A percentile compares a stretch with the other conserved stretches of the same genome.
Conservation (phyloP, 2,329 filamentous ascomycete species). For the Penicillium capsulatum region DNA sequence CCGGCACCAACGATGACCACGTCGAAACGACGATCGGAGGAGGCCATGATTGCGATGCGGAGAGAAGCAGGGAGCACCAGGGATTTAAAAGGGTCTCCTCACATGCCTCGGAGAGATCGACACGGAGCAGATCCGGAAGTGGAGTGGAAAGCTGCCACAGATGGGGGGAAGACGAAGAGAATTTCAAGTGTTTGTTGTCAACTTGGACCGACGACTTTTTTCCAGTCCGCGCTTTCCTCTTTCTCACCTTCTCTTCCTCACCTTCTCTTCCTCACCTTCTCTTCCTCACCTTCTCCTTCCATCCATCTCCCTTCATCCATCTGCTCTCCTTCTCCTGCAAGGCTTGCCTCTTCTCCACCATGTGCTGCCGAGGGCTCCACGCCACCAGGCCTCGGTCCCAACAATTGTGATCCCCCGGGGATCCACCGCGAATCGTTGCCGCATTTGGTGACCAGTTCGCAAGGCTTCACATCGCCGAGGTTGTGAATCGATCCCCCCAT, state of each 20-base stretch:
- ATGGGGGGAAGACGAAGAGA: no score
- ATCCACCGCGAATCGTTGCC: no score
- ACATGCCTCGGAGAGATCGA: neutral
- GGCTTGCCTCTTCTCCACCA: no score
- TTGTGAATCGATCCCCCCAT: no score
- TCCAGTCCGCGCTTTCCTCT: neutral
- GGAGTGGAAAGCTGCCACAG: no score
- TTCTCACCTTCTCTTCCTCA: neutral
- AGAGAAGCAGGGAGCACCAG: no score
- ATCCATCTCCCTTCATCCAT: neutral
- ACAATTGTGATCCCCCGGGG: no score
- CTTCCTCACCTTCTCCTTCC: neutral
- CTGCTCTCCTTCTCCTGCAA: neutral
- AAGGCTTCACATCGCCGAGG: no score
- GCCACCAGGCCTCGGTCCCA: neutral
- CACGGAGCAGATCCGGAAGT: no score
- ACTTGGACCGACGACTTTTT: no score
- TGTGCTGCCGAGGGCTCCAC: neutral
- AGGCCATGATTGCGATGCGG: neutral
- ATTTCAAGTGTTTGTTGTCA: no score
- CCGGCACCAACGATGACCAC: conserved; percentile 68
- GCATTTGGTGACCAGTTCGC: no score
- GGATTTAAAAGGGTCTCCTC: neutral
- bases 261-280: neutral
- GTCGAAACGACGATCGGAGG: conserved; percentile 39